Conservation (phyloP, 495 filamentous ascomycete genomes). For the Penicillium pulvis region DNA sequence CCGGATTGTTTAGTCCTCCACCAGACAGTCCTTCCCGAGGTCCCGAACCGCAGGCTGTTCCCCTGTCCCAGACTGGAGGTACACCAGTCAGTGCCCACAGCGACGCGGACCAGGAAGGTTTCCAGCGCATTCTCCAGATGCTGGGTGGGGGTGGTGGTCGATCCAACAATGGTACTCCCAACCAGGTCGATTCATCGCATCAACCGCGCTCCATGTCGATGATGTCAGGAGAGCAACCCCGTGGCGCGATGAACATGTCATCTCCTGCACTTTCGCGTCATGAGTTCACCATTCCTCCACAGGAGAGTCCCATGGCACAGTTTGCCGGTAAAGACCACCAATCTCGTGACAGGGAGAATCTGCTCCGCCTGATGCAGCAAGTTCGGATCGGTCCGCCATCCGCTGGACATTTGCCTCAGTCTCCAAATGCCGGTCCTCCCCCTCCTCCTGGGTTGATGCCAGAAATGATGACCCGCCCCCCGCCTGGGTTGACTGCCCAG, state of each 20-base stretch:
- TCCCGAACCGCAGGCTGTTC: slow-evolving; percentile 45
- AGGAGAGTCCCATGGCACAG: slow-evolving; percentile 36
- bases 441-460: slow-evolving; percentile 46
- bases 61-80: slow-evolving; percentile 25
- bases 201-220: slow-evolving; percentile 32
- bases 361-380: slow-evolving; percentile 58
- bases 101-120: slow-evolving; percentile 83
- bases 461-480: slow-evolving; percentile 49
- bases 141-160: slow-evolving; percentile 54
- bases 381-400: slow-evolving; percentile 38
- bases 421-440: slow-evolving; percentile 36
- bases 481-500: slow-evolving; percentile 42
- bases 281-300: slow-evolving; percentile 34
- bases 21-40: slow-evolving; percentile 56
- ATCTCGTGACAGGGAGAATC: slow-evolving; percentile 48
- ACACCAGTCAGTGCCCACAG: slow-evolving; percentile 44
- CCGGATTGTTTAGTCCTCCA: slow-evolving; percentile 74
- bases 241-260: slow-evolving; percentile 32
- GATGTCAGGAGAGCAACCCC: slow-evolving; percentile 37
- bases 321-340: slow-evolving; percentile 36
- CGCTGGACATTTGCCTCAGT: slow-evolving; percentile 31
- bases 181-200: slow-evolving; percentile 32
- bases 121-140: slow-evolving; percentile 85
- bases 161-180: slow-evolving; percentile 45
- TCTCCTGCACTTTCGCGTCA: slow-evolving; percentile 38